These are phyloP conservation scores for Pythium guiyangense DNA, from an alignment of 352 stramenopile genomes.

Conservation along the genomic window DNA sequence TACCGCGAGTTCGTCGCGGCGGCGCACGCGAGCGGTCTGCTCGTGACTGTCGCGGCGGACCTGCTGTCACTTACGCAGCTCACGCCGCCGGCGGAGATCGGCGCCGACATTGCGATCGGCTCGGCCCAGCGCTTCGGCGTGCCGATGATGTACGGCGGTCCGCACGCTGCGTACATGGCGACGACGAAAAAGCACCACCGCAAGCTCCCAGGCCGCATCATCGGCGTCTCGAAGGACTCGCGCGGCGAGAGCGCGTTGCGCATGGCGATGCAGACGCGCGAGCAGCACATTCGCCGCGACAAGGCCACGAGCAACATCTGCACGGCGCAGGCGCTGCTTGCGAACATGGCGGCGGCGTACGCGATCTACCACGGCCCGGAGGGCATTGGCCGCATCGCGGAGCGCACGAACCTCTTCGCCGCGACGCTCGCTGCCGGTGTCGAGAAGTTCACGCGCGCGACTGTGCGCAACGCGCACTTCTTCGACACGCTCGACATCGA, in stretches of 20 bases:
- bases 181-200: constrained; percentile 95
- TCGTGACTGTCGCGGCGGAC: constrained; percentile 97
- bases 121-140: constrained; percentile 99
- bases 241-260: constrained; percentile 93
- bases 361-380: constrained; percentile 98
- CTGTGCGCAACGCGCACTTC: constrained; percentile 78
- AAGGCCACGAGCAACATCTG: constrained; percentile 99
- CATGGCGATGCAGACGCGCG: constrained; percentile 99
- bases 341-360: constrained; percentile 98
- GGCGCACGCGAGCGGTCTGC: constrained; percentile 81
- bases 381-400: constrained; percentile 92
- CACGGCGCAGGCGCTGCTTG: constrained; percentile 97
- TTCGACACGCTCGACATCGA: constrained; percentile 97
- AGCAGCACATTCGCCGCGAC: constrained; percentile 98
- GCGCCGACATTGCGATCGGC: constrained; percentile 97
- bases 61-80: constrained; percentile 95
- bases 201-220: constrained; percentile 98
- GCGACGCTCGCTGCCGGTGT: constrained; percentile 87
- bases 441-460: constrained; percentile 71
- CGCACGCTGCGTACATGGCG: constrained; percentile 96
- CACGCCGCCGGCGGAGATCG: constrained; percentile 91
- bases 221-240: constrained; percentile 97
- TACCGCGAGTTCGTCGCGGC: constrained; percentile 89
- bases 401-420: constrained; percentile 91
- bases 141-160: constrained; percentile 98